phyloP scores from a whole-genome alignment of 202 grass and related monocot species.

The Thinopyrum obtusiflorum region DNA sequence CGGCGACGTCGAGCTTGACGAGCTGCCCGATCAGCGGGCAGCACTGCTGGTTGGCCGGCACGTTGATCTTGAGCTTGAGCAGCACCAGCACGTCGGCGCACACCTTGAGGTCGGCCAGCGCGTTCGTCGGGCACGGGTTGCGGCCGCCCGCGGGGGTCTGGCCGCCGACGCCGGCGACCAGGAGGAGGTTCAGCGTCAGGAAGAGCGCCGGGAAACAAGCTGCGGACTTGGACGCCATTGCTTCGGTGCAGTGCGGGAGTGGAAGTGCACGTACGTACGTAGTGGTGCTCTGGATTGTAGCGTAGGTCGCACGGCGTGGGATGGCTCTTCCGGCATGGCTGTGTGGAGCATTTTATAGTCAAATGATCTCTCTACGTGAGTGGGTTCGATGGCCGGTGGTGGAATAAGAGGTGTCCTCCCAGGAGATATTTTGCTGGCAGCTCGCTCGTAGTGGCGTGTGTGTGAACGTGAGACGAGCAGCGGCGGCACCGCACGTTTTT shows the following conservation, averaged over 20 bases:
- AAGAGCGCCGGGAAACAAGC: not conserved
- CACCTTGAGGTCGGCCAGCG: constrained; percentile 43
- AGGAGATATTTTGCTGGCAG: constrained; percentile 9
- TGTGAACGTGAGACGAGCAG: constrained; percentile 11
- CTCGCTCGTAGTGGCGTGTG: not conserved
- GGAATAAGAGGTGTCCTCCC: not conserved
- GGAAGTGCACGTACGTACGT: not conserved
- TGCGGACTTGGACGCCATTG: not conserved
- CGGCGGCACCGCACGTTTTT: not conserved
- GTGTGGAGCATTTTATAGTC: constrained; percentile 27
- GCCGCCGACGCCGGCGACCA: not conserved
- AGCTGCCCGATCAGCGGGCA: constrained; percentile 48
- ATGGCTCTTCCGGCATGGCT: not conserved
- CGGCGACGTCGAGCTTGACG: constrained; percentile 35
- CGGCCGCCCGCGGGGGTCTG: constrained; percentile 15
- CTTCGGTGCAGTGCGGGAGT: not conserved
- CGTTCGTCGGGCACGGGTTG: constrained; percentile 51
- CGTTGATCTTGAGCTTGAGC: constrained; percentile 60
- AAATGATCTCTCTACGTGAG: not conserved
- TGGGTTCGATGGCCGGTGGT: not conserved
- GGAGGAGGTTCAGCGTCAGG: constrained; percentile 5
- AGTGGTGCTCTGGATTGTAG: not conserved
- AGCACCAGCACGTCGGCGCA: constrained; percentile 54
- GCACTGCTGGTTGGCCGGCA: constrained; percentile 50
- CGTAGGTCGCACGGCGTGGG: not conserved